These are phyloP conservation scores for Kuraishia ogatae DNA, from an alignment of 805 yeast species.

Conservation along the genomic window DNA sequence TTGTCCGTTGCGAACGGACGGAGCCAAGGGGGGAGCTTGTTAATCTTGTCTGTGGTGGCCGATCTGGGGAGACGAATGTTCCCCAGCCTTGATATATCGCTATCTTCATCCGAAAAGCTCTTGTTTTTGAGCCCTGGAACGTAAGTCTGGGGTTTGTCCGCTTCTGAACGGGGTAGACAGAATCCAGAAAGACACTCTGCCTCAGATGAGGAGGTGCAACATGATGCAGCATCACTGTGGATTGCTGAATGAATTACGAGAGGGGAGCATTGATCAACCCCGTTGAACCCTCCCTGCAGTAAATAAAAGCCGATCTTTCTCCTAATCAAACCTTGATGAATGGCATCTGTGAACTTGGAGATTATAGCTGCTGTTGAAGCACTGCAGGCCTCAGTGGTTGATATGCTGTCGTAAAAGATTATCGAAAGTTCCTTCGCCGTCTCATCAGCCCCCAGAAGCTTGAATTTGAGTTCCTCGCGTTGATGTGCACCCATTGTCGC, in stretches of 20 bases:
- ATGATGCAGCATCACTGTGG: not conserved
- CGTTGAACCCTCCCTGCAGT: not conserved
- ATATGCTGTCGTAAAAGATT: not conserved
- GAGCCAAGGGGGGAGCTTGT: conserved; percentile 7
- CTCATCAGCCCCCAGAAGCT: not conserved
- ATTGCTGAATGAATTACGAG: not conserved
- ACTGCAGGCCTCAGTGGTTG: conserved; percentile 3
- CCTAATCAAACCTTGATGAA: not conserved
- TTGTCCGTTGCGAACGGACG: conserved; percentile 7
- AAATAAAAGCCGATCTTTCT: not conserved
- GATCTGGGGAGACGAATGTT: not conserved
- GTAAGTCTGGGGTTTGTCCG: not conserved
- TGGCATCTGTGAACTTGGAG: not conserved
- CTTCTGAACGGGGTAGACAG: conserved; percentile 4
- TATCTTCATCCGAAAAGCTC: not conserved
- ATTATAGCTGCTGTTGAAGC: not conserved
- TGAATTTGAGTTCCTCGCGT: conserved; percentile 6
- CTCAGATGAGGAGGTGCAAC: conserved; percentile 4
- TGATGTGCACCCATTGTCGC: conserved; percentile 21
- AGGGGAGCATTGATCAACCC: not conserved
- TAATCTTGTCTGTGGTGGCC: conserved; percentile 4
- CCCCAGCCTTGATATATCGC: not conserved
- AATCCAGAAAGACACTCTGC: not conserved
- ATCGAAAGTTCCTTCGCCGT: not conserved
- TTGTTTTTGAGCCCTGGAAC: not conserved